Evolutionary conservation across 2,329 filamentous ascomycete species (phyloP).

Genomic region (Saccharata proteae): DNA sequence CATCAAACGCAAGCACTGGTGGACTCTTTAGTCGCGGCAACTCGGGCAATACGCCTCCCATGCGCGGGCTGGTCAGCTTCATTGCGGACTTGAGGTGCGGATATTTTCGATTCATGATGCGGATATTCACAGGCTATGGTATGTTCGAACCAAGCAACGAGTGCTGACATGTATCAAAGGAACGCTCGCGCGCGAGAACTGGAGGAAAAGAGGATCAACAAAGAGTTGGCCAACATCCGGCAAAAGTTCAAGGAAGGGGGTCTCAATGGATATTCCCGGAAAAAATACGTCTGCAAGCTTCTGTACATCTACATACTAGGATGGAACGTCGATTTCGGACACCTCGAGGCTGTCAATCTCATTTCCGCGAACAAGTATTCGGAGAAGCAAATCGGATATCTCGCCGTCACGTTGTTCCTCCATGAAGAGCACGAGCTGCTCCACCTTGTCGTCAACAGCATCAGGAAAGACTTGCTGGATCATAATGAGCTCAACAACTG

Average conservation of each 20-base stretch:
- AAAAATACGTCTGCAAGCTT: constrained; percentile 99
- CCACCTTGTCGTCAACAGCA: constrained; percentile 95
- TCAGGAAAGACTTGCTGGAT: constrained; percentile 88
- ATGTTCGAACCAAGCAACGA: too few species aligned
- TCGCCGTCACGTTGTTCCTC: constrained; percentile 92
- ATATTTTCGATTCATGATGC: too few species aligned
- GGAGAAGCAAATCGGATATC: constrained; percentile 97
- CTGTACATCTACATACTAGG: constrained; percentile 98
- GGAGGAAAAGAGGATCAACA: constrained; percentile 99
- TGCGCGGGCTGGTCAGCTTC: constrained; percentile 70
- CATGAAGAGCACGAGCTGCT: constrained; percentile 95
- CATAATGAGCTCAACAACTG: constrained; percentile 98
- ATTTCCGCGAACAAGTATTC: constrained; percentile 96
- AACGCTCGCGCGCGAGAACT: constrained; percentile 91
- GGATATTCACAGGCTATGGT: too few species aligned
- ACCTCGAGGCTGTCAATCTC: constrained; percentile 94
- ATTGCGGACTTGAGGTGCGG: constrained; percentile 91
- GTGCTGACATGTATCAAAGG: too few species aligned
- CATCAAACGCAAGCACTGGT: constrained; percentile 22
- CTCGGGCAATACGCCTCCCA: constrained; percentile 28
- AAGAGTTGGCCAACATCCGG: constrained; percentile 95
- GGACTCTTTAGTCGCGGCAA: constrained; percentile 29
- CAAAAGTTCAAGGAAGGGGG: constrained; percentile 97
- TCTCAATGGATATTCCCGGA: constrained; percentile 94
- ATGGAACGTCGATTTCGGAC: constrained; percentile 98